Evolutionary conservation across 2,329 filamentous ascomycete genomes (phyloP).

Genomic region (Alternaria panax): DNA sequence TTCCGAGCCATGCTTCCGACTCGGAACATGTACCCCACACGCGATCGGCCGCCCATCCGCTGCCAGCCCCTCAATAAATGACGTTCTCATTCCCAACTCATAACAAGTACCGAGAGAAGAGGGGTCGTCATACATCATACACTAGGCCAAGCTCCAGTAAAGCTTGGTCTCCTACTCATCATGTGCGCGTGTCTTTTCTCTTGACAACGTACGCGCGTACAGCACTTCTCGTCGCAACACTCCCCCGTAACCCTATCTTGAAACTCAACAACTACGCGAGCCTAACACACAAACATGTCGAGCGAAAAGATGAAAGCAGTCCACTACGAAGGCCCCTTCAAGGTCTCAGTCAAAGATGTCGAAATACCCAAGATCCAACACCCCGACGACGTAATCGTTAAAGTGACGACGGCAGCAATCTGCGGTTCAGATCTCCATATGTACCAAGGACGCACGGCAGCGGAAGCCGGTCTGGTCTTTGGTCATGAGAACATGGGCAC

Average conservation of each 20-base stretch:
- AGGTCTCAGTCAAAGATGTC: slow-evolving; percentile 69
- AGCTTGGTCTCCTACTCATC: too few species aligned
- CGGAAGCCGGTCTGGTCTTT: slow-evolving; percentile 68
- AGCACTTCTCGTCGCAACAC: background rate
- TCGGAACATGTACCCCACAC: slow-evolving; percentile 11
- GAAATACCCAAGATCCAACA: slow-evolving; percentile 66
- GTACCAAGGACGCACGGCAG: slow-evolving; percentile 71
- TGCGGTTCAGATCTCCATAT: slow-evolving; percentile 64
- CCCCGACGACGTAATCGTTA: slow-evolving; percentile 70
- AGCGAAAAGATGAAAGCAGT: slow-evolving; percentile 65
- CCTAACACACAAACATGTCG: slow-evolving; percentile 13
- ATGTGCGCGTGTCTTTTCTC: too few species aligned
- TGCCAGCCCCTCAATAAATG: slow-evolving; percentile 12
- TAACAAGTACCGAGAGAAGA: slow-evolving; percentile 3
- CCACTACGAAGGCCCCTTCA: slow-evolving; percentile 68
- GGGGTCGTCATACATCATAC: background rate
- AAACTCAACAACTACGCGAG: background rate
- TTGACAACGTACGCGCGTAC: background rate
- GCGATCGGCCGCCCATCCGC: slow-evolving; percentile 1
- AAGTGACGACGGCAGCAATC: slow-evolving; percentile 69
- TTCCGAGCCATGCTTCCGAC: slow-evolving; percentile 8
- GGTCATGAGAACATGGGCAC: slow-evolving; percentile 70
- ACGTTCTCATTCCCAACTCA: slow-evolving; percentile 1
- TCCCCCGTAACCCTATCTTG: background rate
- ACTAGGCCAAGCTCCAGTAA: background rate